These are phyloP conservation scores for Mycena rosella DNA, from an alignment of 768 basidiomycete genomes.

Conservation along the genomic window DNA sequence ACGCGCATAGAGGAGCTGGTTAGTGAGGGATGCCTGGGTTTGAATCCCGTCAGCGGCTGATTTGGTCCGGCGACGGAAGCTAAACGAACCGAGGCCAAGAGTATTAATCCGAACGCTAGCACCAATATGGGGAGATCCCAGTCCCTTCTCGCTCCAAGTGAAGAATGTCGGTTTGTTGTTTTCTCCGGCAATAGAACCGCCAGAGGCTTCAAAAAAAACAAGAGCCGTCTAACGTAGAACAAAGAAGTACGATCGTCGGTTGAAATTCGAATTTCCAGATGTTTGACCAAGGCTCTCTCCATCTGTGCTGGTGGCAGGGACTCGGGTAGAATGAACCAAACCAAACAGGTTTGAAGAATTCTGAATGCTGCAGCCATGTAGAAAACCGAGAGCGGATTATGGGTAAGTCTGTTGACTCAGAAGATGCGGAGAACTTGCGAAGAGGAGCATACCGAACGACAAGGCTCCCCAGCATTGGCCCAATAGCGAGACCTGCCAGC, in stretches of 20 bases:
- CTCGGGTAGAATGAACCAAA: slow-evolving; percentile 81
- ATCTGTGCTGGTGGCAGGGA: slow-evolving; percentile 71
- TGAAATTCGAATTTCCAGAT: slow-evolving; percentile 47
- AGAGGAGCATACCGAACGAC: slow-evolving; percentile 57
- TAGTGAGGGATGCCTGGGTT: slow-evolving; percentile 66
- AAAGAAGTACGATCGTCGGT: slow-evolving; percentile 30
- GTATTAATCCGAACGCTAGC: slow-evolving; percentile 62
- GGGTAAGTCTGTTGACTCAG: slow-evolving; percentile 50
- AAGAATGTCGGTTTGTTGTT: slow-evolving; percentile 34
- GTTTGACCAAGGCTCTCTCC: slow-evolving; percentile 52
- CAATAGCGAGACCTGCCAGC: slow-evolving; percentile 81
- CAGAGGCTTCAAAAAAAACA: slow-evolving; percentile 81
- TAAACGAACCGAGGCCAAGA: slow-evolving; percentile 60
- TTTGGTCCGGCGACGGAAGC: neutral
- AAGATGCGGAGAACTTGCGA: neutral
- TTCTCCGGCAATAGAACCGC: slow-evolving; percentile 67
- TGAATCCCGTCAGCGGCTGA: neutral
- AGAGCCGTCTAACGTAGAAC: slow-evolving; percentile 58
- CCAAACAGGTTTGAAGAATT: slow-evolving; percentile 58
- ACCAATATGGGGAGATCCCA: slow-evolving; percentile 76
- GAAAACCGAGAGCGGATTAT: slow-evolving; percentile 73
- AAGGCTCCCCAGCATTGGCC: slow-evolving; percentile 79
- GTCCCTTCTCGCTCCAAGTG: slow-evolving; percentile 60
- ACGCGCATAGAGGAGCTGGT: slow-evolving; percentile 76
- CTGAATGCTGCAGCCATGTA: slow-evolving; percentile 71